Evolutionary conservation across 148 eudicot genomes (phyloP).

Genomic region (Pouteria glomerata): DNA sequence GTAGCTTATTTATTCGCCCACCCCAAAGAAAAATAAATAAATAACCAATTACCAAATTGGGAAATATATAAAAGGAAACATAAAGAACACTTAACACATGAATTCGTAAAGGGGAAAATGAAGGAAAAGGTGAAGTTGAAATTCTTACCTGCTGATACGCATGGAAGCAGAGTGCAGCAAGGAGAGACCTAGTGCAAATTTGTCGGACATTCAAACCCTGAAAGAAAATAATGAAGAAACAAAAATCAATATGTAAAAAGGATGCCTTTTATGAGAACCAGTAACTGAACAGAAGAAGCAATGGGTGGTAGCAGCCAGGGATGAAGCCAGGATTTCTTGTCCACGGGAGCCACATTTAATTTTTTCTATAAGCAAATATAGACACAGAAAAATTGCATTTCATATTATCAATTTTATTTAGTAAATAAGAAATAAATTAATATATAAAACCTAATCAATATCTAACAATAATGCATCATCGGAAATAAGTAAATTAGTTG

Average conservation of each 20-base stretch:
- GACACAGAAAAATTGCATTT: too few relatives aligned
- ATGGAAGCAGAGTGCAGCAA: constrained; percentile 82
- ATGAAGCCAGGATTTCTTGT: neutral
- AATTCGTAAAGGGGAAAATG: neutral
- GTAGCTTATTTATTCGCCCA: too few relatives aligned
- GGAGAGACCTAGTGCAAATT: constrained; percentile 50
- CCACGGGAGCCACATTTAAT: too few relatives aligned
- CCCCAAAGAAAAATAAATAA: too few relatives aligned
- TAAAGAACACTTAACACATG: neutral
- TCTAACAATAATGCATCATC: too few relatives aligned
- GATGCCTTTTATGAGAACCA: neutral
- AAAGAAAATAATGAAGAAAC: neutral
- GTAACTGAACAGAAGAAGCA: neutral
- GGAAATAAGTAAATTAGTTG: too few relatives aligned
- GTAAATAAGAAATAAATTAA: too few relatives aligned
- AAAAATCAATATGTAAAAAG: neutral
- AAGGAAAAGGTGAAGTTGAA: constrained; percentile 3
- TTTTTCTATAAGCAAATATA: too few relatives aligned
- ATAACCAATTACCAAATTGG: neutral
- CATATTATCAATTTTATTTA: too few relatives aligned
- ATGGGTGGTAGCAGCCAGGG: neutral
- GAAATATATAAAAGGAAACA: neutral
- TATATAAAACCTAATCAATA: too few relatives aligned
- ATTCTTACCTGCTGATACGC: constrained; percentile 73
- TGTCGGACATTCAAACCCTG: constrained; percentile 55